These are phyloP conservation scores for Xylariaceae sp. DNA, from an alignment of 2,329 filamentous ascomycete species.

Conservation along the genomic window DNA sequence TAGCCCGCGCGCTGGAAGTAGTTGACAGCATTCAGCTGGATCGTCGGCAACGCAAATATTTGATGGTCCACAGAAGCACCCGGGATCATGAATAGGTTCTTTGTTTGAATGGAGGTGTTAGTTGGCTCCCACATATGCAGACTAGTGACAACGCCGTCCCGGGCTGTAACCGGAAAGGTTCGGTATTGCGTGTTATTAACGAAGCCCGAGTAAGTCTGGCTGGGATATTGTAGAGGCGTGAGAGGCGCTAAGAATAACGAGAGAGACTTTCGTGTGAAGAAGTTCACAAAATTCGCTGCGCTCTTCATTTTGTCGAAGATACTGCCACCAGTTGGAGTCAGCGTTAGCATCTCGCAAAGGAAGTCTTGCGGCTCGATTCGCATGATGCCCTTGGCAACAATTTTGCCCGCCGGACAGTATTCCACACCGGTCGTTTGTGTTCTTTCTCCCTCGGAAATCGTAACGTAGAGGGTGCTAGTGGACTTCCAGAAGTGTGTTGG, in stretches of 20 bases:
- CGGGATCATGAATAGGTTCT: slow-evolving; percentile 65
- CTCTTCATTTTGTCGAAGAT: slow-evolving; percentile 52
- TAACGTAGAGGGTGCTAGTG: slow-evolving; percentile 67
- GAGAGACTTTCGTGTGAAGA: slow-evolving; percentile 60
- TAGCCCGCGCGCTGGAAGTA: slow-evolving; percentile 67
- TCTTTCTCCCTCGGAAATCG: slow-evolving; percentile 52
- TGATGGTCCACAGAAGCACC: slow-evolving; percentile 68
- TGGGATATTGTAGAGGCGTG: slow-evolving; percentile 61
- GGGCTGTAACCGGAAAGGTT: slow-evolving; percentile 54
- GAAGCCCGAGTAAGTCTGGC: slow-evolving; percentile 54
- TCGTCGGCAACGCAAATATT: slow-evolving; percentile 67
- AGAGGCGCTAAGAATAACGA: slow-evolving; percentile 61
- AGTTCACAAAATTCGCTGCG: slow-evolving; percentile 58
- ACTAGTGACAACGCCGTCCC: slow-evolving; percentile 58
- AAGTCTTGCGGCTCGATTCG: slow-evolving; percentile 61
- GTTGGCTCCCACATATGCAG: slow-evolving; percentile 65
- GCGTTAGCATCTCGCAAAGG: slow-evolving; percentile 58
- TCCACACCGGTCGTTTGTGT: slow-evolving; percentile 45
- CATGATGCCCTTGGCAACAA: slow-evolving; percentile 66
- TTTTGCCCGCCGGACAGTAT: slow-evolving; percentile 47
- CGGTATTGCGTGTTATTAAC: slow-evolving; percentile 56
- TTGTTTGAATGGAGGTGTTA: slow-evolving; percentile 44
- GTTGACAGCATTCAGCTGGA: slow-evolving; percentile 67
- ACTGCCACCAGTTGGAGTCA: slow-evolving; percentile 56
- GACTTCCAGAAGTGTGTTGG: slow-evolving; percentile 64